A percentile compares a stretch with the other conserved stretches of the same genome.
These are phyloP conservation scores for Coemansia sp. DNA, from an alignment of 192 early-diverging fungal species.

Conservation along the genomic window DNA sequence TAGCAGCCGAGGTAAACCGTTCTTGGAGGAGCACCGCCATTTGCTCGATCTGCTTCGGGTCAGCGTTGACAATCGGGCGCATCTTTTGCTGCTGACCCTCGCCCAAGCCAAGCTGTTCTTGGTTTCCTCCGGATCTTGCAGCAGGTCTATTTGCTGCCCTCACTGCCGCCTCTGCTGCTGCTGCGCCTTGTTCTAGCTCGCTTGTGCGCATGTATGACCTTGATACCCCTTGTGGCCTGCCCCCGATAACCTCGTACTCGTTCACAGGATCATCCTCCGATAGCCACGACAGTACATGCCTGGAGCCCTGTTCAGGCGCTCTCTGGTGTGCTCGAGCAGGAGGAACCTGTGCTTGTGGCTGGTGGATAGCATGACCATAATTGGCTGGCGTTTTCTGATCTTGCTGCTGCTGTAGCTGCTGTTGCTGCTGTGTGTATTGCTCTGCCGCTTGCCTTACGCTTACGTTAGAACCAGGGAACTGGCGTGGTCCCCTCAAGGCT, in stretches of 20 bases:
- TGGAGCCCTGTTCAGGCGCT: slow-evolving; percentile 8
- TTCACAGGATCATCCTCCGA: slow-evolving; percentile 43
- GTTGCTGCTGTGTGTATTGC: neutral
- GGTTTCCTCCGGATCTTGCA: neutral
- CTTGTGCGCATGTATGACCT: neutral
- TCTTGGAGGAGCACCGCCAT: neutral
- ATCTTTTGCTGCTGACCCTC: slow-evolving; percentile 42
- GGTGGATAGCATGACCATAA: neutral
- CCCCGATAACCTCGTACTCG: slow-evolving; percentile 32
- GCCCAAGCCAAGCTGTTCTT: slow-evolving; percentile 17
- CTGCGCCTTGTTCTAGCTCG: neutral
- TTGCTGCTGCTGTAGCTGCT: neutral
- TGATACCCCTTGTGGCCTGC: neutral
- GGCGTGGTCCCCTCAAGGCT: slow-evolving; percentile 2
- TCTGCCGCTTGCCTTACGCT: neutral
- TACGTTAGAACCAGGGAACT: neutral
- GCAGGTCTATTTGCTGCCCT: neutral
- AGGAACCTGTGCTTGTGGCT: neutral
- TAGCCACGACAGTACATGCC: slow-evolving; percentile 29
- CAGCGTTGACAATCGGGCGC: slow-evolving; percentile 24
- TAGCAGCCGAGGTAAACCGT: slow-evolving; percentile 13
- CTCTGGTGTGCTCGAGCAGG: neutral
- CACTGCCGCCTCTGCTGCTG: slow-evolving; percentile 4
- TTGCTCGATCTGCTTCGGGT: slow-evolving; percentile 18
- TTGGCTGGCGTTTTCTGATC: neutral